Evolutionary conservation across 352 stramenopile species (phyloP).

Genomic region (Pythium rishiriense): DNA sequence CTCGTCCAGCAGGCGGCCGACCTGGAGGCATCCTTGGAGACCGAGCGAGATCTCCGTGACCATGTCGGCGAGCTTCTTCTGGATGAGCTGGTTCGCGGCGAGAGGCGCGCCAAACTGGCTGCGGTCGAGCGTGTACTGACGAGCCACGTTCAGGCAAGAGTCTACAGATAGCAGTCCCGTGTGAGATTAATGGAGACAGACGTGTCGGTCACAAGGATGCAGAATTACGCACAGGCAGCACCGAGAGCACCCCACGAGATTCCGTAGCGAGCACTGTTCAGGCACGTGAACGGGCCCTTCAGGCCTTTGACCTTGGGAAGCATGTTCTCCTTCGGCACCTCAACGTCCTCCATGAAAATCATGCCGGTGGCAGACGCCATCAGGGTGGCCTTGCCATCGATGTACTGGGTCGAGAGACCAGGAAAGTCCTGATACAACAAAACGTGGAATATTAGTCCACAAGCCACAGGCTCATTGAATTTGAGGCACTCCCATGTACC

Average conservation of each 20-base stretch:
- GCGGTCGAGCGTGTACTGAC: conserved; percentile 95
- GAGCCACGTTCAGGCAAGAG: conserved; percentile 92
- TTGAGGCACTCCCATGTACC: too few species aligned
- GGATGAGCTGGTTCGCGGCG: conserved; percentile 97
- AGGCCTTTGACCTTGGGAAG: conserved; percentile 88
- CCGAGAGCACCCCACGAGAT: conserved; percentile 97
- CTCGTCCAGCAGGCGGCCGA: conserved; percentile 91
- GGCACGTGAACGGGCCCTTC: conserved; percentile 96
- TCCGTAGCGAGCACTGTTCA: conserved; percentile 97
- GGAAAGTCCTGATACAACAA: conserved; percentile 69
- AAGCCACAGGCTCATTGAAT: too few species aligned
- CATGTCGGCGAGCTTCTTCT: conserved; percentile 99
- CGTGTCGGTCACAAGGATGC: background rate
- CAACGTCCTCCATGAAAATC: conserved; percentile 98
- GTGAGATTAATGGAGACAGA: background rate
- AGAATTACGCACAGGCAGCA: conserved; percentile 76
- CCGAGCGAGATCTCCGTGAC: conserved; percentile 95
- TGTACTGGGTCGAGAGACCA: conserved; percentile 93
- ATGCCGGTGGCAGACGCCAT: conserved; percentile 95
- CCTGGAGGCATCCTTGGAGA: conserved; percentile 89
- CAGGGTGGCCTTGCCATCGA: conserved; percentile 96
- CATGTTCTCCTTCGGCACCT: conserved; percentile 93
- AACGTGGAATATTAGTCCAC: background rate
- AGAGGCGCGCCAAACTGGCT: conserved; percentile 96
- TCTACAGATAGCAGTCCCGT: conserved; percentile 40